Evolutionary conservation across 192 early-diverging fungal genomes (phyloP).

Genomic region (Paraglomus brasilianum): DNA sequence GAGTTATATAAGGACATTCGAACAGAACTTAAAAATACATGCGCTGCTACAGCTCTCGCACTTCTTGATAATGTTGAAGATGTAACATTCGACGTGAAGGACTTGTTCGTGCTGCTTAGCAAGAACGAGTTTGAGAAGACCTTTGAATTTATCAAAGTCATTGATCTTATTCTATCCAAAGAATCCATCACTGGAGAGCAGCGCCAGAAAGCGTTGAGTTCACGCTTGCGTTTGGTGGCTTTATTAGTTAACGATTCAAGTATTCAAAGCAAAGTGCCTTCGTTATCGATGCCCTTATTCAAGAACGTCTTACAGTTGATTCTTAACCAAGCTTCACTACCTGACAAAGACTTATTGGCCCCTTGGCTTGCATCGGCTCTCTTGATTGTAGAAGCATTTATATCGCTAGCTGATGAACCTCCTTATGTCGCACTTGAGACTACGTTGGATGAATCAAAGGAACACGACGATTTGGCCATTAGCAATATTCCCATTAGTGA

Average conservation of each 20-base stretch:
- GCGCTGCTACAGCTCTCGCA: constrained; percentile 37
- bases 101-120: constrained; percentile 57
- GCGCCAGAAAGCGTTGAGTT: constrained; percentile 37
- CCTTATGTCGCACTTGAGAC: constrained; percentile 34
- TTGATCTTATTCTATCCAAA: constrained; percentile 24
- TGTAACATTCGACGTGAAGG: constrained; percentile 66
- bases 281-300: constrained; percentile 31
- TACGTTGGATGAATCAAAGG: constrained; percentile 38
- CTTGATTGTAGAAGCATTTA: constrained; percentile 62
- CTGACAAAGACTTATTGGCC: constrained; percentile 27
- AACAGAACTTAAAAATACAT: constrained; percentile 42
- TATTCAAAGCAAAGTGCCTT: constrained; percentile 49
- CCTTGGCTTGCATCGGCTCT: constrained; percentile 60
- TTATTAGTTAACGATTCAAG: constrained; percentile 56
- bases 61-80: constrained; percentile 57
- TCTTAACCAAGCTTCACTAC: constrained; percentile 26
- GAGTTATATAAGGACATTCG: constrained; percentile 42
- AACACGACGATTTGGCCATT: constrained; percentile 47
- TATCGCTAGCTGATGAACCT: constrained; percentile 67
- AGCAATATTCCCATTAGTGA: constrained; percentile 19
- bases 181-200: background rate
- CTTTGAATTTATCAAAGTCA: constrained; percentile 36
- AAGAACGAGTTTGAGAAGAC: constrained; percentile 45
- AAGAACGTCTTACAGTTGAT: constrained; percentile 30
- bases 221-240: constrained; percentile 59